Base-by-base conservation (phyloP, 1,139 yeast genomes). In the Kodamaea derodonti region DNA sequence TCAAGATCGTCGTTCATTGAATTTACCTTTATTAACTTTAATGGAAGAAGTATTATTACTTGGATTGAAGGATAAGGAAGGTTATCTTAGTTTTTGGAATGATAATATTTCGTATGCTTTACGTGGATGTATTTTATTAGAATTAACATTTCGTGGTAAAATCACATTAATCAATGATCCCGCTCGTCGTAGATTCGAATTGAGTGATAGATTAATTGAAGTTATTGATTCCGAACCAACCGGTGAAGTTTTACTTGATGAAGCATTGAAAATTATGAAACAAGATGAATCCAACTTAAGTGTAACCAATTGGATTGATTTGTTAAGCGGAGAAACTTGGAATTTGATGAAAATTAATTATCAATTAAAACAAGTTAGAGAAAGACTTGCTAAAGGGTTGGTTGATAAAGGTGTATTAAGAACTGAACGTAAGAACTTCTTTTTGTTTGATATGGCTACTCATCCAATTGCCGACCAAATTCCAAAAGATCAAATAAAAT, bases 381-480 rank as follows among this genome's bases (percentile, higher is more conserved):
- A 92, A 62, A 75, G 99, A 49, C 72, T 92, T 45, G 95, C 97
- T 36, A 92, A 92, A 61, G 99, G 98, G 1, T 72, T 92, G 38
- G 99, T 94, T 22, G 99, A 92, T 59, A 92, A 92, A 64, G 98
- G 98, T n/a, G 83, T 92, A 33, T 72, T 94, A 52, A 80, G 96
- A 62, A 94, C 98, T 2, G 98, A 92, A 58, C 79, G 95, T 56
- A 88, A 90, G 56, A 94, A 87, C 65, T 92, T 92, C 59, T 80
- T 94, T 54, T 68, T 92, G 38, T 92, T 92, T 50, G 98, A 92
- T 61, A 92, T 92, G 97, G 96, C 98, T 16, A 94, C 98, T 6
- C 98, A 94, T 59, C 99, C 99, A 3, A 79, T 92, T 11, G 84
- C 94, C 26, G 98, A 92, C 61, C 75, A 73, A 42, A 65, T 82